Evolutionary conservation across 1,284 basidiomycete species (phyloP).

Genomic region (Naganishia cerealis): DNA sequence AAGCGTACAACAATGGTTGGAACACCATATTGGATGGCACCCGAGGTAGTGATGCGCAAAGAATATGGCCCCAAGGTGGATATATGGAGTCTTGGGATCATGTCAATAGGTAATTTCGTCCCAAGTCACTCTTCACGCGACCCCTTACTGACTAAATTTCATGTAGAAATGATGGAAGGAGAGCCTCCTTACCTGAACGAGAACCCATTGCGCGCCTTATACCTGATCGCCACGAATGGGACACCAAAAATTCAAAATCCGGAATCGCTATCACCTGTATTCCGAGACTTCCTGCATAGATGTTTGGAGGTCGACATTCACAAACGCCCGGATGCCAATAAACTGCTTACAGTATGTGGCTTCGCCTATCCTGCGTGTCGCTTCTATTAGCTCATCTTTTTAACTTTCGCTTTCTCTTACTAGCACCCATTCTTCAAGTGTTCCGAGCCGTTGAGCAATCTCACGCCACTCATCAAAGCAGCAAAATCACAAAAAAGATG

Average conservation of each 20-base stretch:
- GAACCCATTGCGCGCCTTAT: constrained; percentile 90
- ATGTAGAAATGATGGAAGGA: constrained; percentile 94
- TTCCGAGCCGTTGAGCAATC: constrained; percentile 78
- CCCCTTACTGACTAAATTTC: constrained; percentile 31
- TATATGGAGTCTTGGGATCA: constrained; percentile 97
- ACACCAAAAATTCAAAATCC: constrained; percentile 95
- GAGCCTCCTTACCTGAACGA: constrained; percentile 97
- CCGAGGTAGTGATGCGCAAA: constrained; percentile 95
- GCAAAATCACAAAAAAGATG: constrained; percentile 54
- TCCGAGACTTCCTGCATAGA: constrained; percentile 84
- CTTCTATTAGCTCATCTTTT: background rate
- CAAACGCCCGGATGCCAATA: constrained; percentile 81
- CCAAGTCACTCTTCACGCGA: background rate
- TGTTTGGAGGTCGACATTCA: constrained; percentile 94
- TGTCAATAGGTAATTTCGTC: constrained; percentile 79
- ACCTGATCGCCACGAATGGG: constrained; percentile 97
- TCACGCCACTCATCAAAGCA: constrained; percentile 89
- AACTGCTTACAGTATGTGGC: constrained; percentile 69
- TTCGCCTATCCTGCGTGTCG: constrained; percentile 29
- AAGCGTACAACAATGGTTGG: constrained; percentile 99
- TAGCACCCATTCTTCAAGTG: constrained; percentile 86
- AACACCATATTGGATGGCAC: constrained; percentile 99
- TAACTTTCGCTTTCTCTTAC: constrained; percentile 25
- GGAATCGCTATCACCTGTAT: constrained; percentile 79
- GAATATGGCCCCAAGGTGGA: constrained; percentile 99